Conservation (phyloP, 2,329 filamentous ascomycete genomes). For the Penicillium sp. region DNA sequence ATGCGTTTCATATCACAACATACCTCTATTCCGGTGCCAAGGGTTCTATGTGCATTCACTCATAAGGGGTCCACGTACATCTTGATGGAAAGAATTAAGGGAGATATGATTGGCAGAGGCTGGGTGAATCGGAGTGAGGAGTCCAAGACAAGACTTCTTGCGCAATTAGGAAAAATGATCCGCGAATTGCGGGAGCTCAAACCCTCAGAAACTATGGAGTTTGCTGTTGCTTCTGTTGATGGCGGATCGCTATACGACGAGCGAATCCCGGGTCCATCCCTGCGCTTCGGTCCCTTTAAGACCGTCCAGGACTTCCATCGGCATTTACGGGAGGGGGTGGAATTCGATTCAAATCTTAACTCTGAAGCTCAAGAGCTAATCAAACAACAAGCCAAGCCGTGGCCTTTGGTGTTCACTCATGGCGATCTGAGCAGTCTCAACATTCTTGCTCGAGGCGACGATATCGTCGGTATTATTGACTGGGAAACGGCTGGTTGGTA, state of each 20-base stretch:
- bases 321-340: conserved; percentile 31
- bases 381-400: conserved; percentile 24
- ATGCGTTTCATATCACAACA: conserved; percentile 35
- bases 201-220: conserved; percentile 18
- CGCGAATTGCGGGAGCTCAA: conserved; percentile 29
- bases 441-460: conserved; percentile 36
- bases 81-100: conserved; percentile 39
- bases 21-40: conserved; percentile 39
- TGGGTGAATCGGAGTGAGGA: conserved; percentile 31
- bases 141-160: conserved; percentile 34
- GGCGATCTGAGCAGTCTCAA: conserved; percentile 37
- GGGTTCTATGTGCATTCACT: conserved; percentile 36
- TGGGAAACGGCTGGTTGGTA: conserved; percentile 38
- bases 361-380: conserved; percentile 33
- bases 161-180: conserved; percentile 28
- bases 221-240: conserved; percentile 32
- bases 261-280: conserved; percentile 24
- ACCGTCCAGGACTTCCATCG: conserved; percentile 35
- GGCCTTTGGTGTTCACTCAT: conserved; percentile 39
- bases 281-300: conserved; percentile 31
- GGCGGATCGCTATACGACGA: conserved; percentile 32
- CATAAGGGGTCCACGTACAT: conserved; percentile 32
- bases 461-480: conserved; percentile 39
- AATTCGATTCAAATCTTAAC: conserved; percentile 24
- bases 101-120: conserved; percentile 29